Evolutionary conservation across 345 rosid species (phyloP).

Genomic region (Citrus mangshanensis): DNA sequence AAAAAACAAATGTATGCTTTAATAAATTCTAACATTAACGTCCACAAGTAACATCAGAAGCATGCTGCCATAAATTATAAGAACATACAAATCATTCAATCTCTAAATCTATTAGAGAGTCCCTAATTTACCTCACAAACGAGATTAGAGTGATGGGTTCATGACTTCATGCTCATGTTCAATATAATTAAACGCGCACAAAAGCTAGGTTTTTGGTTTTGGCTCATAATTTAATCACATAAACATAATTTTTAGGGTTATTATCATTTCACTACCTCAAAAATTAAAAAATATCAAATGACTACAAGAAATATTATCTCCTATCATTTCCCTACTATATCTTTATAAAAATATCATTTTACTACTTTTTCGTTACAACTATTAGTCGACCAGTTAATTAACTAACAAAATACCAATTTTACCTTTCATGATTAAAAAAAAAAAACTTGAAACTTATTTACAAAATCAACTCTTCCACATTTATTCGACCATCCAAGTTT

Average conservation of each 20-base stretch:
- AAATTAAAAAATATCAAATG: too few relatives aligned
- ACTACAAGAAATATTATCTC: too few relatives aligned
- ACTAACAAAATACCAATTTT: too few relatives aligned
- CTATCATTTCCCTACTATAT: too few relatives aligned
- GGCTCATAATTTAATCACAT: neutral
- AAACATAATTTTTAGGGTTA: neutral
- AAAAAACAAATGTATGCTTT: neutral
- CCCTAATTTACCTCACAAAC: neutral
- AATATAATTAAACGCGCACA: neutral
- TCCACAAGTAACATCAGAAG: neutral
- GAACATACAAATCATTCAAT: neutral
- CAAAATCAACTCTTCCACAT: too few relatives aligned
- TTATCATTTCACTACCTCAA: too few relatives aligned
- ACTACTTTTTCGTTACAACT: too few relatives aligned
- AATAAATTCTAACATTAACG: neutral
- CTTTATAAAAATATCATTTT: too few relatives aligned
- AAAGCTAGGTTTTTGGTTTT: neutral
- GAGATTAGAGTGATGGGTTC: neutral
- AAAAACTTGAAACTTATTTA: too few relatives aligned
- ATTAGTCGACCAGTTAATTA: too few relatives aligned
- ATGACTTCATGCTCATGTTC: neutral
- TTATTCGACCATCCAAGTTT: too few relatives aligned
- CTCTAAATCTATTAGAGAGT: neutral
- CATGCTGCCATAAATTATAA: neutral
- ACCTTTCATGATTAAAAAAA: too few relatives aligned